phyloP scores from a whole-genome alignment of 2,329 filamentous ascomycete species.

The Venturia effusa region DNA sequence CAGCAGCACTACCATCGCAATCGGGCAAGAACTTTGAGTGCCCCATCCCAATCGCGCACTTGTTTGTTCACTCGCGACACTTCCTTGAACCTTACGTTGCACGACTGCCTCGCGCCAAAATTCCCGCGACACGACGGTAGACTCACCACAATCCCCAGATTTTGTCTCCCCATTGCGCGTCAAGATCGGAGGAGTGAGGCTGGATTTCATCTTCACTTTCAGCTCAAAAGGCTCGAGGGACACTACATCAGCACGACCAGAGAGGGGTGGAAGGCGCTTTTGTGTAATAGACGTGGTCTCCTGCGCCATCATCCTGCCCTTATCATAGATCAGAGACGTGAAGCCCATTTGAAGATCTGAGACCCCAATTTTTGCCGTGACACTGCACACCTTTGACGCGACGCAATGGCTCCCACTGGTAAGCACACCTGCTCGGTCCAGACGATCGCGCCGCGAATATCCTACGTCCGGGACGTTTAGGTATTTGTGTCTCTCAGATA shows the following conservation, averaged over 20 bases:
- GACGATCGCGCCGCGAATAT: background rate
- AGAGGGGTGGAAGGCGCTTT: constrained; percentile 3
- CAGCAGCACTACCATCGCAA: background rate
- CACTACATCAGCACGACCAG: background rate
- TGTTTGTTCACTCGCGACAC: background rate
- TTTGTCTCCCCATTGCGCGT: background rate
- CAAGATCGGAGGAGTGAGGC: background rate
- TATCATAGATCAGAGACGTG: constrained; percentile 5
- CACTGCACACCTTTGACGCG: constrained; percentile 3
- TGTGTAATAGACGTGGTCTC: constrained; percentile 2
- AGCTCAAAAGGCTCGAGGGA: background rate
- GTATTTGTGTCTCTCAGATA: background rate
- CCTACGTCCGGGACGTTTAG: background rate
- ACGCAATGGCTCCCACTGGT: background rate
- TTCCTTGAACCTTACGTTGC: background rate
- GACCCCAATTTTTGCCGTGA: constrained; percentile 2
- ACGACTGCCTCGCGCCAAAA: background rate
- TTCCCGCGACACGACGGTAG: background rate
- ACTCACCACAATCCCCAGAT: background rate
- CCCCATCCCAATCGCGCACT: background rate
- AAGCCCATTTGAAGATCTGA: constrained; percentile 5
- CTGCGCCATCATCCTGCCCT: background rate
- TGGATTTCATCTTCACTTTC: constrained; percentile 4
- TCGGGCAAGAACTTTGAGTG: background rate
- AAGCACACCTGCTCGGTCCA: constrained; percentile 5